These are phyloP conservation scores for Aaosphaeria pasadenensis DNA, from an alignment of 2,329 filamentous ascomycete species.

Conservation along the genomic window DNA sequence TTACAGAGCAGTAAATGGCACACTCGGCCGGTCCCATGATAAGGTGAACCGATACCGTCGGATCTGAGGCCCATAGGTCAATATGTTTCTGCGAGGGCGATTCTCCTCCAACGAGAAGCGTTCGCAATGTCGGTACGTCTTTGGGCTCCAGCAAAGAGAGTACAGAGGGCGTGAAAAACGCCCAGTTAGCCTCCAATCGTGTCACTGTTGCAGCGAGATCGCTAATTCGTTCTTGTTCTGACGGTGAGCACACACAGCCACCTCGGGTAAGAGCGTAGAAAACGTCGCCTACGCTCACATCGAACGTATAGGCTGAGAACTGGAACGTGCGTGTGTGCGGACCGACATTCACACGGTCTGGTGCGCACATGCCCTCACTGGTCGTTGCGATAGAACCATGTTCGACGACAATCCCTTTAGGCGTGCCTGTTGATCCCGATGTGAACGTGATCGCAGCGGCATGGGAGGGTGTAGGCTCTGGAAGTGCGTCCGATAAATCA, in stretches of 20 bases:
- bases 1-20: background rate
- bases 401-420: conserved; percentile 55
- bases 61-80: conserved; percentile 1
- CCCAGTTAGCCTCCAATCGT: background rate
- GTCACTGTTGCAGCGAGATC: conserved; percentile 14
- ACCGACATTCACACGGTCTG: conserved; percentile 45
- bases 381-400: background rate
- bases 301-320: conserved; percentile 44
- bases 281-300: conserved; percentile 50
- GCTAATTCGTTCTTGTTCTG: conserved; percentile 50
- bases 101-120: conserved; percentile 3
- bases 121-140: background rate
- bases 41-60: background rate
- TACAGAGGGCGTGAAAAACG: conserved; percentile 10
- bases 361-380: background rate
- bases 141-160: conserved; percentile 31
- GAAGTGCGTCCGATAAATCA: background rate
- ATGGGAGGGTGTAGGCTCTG: background rate
- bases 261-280: conserved; percentile 46
- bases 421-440: conserved; percentile 35
- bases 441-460: conserved; percentile 39
- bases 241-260: conserved; percentile 51
- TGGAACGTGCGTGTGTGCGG: conserved; percentile 55
- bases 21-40: conserved; percentile 5
- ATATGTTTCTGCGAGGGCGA: conserved; percentile 14